A percentile compares a stretch with the other conserved stretches of the same genome.
phyloP scores from a whole-genome alignment of 768 basidiomycete species.

The Heimioporus sp. region DNA sequence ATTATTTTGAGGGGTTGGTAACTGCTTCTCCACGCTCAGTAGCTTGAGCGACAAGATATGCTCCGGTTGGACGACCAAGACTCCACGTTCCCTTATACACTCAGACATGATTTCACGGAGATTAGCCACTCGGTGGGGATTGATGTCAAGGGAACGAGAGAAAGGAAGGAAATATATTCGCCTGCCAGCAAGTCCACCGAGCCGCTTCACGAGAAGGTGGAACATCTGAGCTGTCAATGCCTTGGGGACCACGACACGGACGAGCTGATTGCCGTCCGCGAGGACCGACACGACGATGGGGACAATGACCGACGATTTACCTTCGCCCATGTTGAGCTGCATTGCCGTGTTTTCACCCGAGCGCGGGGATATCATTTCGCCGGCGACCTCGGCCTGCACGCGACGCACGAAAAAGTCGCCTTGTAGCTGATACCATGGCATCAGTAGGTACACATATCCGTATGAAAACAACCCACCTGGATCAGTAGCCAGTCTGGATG shows the following conservation, averaged over 20 bases:
- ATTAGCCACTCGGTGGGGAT: constrained; percentile 7
- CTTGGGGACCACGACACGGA: constrained; percentile 51
- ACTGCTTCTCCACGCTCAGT: constrained; percentile 40
- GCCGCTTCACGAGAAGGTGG: constrained; percentile 40
- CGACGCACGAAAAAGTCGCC: constrained; percentile 41
- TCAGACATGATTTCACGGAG: constrained; percentile 35
- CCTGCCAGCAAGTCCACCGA: constrained; percentile 45
- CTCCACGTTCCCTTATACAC: constrained; percentile 40
- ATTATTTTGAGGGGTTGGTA: constrained; percentile 19
- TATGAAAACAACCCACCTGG: constrained; percentile 30
- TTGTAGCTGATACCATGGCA: constrained; percentile 36
- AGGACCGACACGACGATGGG: constrained; percentile 41
- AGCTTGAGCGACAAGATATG: constrained; percentile 52
- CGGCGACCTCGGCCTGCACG: constrained; percentile 41
- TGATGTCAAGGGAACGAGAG: constrained; percentile 36
- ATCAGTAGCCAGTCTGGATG: constrained; percentile 45
- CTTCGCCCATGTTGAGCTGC: constrained; percentile 61
- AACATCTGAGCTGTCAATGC: constrained; percentile 48
- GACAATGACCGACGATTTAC: constrained; percentile 50
- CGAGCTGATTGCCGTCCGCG: constrained; percentile 42
- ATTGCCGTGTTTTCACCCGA: constrained; percentile 36
- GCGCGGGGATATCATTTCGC: constrained; percentile 45
- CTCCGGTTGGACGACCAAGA: constrained; percentile 52
- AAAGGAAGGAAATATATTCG: constrained; percentile 52
- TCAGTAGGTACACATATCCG: neutral